Evolutionary conservation across 306 rosid species (phyloP), one percentile per base, ranked within the genome.

Genomic region (Ormosia semicastrata): DNA sequence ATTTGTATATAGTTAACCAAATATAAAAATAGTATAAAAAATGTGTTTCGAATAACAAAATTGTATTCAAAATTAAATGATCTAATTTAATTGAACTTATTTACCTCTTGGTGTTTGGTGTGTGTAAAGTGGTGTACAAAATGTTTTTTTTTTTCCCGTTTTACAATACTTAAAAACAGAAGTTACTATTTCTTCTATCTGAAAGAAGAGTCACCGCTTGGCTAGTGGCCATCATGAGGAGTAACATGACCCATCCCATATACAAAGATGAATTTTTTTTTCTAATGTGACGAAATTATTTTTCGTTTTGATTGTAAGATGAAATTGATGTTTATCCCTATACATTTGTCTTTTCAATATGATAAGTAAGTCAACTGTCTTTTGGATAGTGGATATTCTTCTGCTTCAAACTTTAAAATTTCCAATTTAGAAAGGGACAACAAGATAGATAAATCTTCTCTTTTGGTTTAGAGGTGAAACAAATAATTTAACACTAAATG

Each of bases 91-190:
- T 36, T 65, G 43, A 68, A 69, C 3, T 56, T 32, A 4, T 43
- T 33, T 57, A 24, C 15, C 30, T 43, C n/a, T 78, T 44, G 76
- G 18, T 52, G 3, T 56, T 69, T 80, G 78, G 72, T 71, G 32
- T 60, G 33, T 43, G 12, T 13, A 47, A 47, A 58, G 53, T 46
- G 6, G 46, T 5, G 50, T 14, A 6, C 1, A 65, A 14, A 36
- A n/a, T 6, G 5, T 7, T 3, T 24, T 8, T 8, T 30, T 15
- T 14, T 36, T 36, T 32, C 43, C 54, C 6, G 4, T 54, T 52
- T 7, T 24, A 13, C 30, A 9, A 6, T 24, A 41, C 18, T 39
- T 40, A 7, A 56, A 54, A 40, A 30, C 52, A 12, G 29, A 58
- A 79, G 18, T 32, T 39, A 36, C 18, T 64, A 29, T 73, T 81